Conservation (phyloP, 768 basidiomycete genomes). For the Mrakia hoshinonis region DNA sequence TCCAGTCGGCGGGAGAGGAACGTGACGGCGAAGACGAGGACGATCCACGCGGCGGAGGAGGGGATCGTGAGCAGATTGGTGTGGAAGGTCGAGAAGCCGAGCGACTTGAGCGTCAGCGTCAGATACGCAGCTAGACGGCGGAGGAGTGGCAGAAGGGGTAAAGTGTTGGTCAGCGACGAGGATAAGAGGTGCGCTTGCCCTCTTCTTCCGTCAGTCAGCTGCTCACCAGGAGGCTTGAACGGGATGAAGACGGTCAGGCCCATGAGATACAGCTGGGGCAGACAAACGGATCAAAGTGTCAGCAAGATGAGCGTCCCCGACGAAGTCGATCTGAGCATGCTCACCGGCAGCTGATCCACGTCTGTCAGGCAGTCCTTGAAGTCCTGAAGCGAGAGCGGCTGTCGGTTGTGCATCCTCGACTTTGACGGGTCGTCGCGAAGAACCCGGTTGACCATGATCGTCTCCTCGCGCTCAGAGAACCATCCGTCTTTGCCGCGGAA, state of each 20-base stretch:
- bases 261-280: slow-evolving; percentile 51
- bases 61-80: slow-evolving; percentile 59
- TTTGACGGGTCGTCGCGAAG: slow-evolving; percentile 60
- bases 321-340: too few relatives aligned
- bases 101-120: slow-evolving; percentile 53
- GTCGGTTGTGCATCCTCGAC: slow-evolving; percentile 60
- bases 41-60: slow-evolving; percentile 49
- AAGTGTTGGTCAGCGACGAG: too few relatives aligned
- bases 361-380: slow-evolving; percentile 53
- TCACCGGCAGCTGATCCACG: slow-evolving; percentile 60
- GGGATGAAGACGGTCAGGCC: slow-evolving; percentile 46
- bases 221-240: slow-evolving; percentile 43
- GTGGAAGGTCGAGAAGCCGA: slow-evolving; percentile 55
- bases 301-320: too few relatives aligned
- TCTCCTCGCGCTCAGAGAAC: slow-evolving; percentile 62
- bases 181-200: too few relatives aligned
- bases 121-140: too few relatives aligned
- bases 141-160: too few relatives aligned
- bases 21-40: slow-evolving; percentile 19
- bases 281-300: too few relatives aligned
- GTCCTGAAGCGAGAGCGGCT: slow-evolving; percentile 50
- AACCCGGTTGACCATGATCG: slow-evolving; percentile 58
- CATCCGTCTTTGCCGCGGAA: slow-evolving; percentile 53
- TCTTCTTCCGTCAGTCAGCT: too few relatives aligned
- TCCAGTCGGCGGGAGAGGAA: not conserved